These are phyloP conservation scores for Hyaloperonospora arabidopsidis DNA, from an alignment of 352 stramenopile species.

Conservation along the genomic window DNA sequence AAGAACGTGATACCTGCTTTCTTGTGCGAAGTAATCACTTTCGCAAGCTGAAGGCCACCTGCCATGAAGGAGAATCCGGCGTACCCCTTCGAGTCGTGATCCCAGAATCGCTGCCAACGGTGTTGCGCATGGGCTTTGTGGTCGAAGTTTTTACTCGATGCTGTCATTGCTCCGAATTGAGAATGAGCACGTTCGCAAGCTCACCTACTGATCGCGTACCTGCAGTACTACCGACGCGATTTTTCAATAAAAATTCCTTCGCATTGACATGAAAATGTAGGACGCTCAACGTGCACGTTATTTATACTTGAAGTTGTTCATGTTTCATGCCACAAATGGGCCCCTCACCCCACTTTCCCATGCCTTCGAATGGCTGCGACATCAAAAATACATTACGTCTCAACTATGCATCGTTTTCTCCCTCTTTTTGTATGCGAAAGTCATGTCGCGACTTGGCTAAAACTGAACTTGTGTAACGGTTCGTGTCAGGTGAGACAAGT, in stretches of 20 bases:
- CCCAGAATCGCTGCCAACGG: conserved; percentile 24
- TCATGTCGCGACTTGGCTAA: conserved; percentile 1
- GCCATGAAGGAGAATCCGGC: conserved; percentile 23
- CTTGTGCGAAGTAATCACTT: conserved; percentile 16
- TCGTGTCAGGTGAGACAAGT: neutral
- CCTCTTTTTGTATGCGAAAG: too few species aligned
- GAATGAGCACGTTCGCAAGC: neutral
- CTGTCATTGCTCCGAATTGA: neutral
- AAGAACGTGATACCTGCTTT: conserved; percentile 24
- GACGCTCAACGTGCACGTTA: too few species aligned
- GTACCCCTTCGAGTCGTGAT: conserved; percentile 26
- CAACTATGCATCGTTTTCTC: too few species aligned
- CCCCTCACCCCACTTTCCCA: too few species aligned
- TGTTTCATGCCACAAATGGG: too few species aligned
- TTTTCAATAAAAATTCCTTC: too few species aligned
- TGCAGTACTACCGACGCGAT: too few species aligned
- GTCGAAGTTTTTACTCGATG: conserved; percentile 17
- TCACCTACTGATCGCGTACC: neutral
- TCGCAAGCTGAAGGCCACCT: conserved; percentile 20
- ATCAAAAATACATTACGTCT: too few species aligned
- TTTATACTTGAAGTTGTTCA: too few species aligned
- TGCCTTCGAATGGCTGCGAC: too few species aligned
- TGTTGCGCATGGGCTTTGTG: conserved; percentile 21
- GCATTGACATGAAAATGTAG: too few species aligned
- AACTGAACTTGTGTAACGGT: conserved; percentile 17